A percentile compares a stretch with the other conserved stretches of the same genome.
These are phyloP conservation scores for Musa beccarii DNA, from an alignment of 176 grass and related monocot species.

Conservation along the genomic window DNA sequence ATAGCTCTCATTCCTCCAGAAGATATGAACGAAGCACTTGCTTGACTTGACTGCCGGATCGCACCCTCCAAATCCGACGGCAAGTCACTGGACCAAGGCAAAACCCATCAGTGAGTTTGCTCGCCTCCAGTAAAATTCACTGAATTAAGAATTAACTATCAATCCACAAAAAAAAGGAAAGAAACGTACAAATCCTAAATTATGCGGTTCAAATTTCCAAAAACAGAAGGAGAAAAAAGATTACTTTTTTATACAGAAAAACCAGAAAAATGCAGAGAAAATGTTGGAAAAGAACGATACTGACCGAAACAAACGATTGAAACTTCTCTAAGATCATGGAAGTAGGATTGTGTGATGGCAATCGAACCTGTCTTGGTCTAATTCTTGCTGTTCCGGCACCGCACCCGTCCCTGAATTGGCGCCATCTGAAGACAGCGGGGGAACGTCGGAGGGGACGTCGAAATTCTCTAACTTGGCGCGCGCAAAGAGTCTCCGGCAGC, in stretches of 20 bases:
- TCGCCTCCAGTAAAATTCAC: background rate
- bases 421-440: background rate
- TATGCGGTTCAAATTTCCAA: too few species aligned
- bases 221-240: too few species aligned
- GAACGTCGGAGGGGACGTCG: conserved; percentile 31
- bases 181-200: too few species aligned
- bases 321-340: background rate
- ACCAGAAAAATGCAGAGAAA: background rate
- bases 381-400: background rate
- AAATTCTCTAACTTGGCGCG: conserved; percentile 77
- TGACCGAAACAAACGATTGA: background rate
- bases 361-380: conserved; percentile 3
- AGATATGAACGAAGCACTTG: conserved; percentile 62
- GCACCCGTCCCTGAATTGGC: background rate
- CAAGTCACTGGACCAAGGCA: conserved; percentile 24
- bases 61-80: conserved; percentile 62
- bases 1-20: conserved; percentile 69
- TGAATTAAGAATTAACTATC: background rate
- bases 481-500: conserved; percentile 10
- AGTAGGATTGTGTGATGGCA: background rate
- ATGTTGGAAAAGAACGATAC: background rate
- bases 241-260: background rate
- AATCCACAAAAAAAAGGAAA: background rate
- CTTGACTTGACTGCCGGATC: conserved; percentile 64
- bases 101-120: background rate